Percentiles rank a stretch among this genome's conserved stretches.
Conservation (phyloP, 257 asterid species). For the Forsythia viridissima region DNA sequence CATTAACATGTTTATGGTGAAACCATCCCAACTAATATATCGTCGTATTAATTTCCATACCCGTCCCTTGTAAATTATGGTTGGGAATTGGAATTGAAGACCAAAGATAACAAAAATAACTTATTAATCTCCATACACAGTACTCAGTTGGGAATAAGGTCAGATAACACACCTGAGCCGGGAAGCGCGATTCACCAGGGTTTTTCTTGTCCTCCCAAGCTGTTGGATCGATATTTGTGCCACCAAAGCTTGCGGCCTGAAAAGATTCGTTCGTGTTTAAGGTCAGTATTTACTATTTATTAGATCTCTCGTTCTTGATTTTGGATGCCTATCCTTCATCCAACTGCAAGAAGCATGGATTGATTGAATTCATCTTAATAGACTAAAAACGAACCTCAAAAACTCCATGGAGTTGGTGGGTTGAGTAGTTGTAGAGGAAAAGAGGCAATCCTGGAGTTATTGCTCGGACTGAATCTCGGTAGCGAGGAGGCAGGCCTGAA, state of each 20-base stretch:
- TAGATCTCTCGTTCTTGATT: not conserved
- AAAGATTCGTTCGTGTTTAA: not conserved
- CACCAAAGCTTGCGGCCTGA: conserved; percentile 97
- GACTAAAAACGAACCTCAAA: conserved; percentile 64
- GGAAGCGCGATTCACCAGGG: conserved; percentile 88
- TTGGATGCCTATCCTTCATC: not conserved
- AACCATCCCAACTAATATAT: not conserved
- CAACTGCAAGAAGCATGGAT: not conserved
- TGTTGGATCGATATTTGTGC: conserved; percentile 82
- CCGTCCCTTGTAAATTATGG: not conserved
- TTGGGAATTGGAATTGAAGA: not conserved
- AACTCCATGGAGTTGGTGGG: conserved; percentile 92
- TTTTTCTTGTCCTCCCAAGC: conserved; percentile 99
- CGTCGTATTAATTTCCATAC: not conserved
- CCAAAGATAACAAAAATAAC: not conserved
- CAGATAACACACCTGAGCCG: conserved; percentile 71
- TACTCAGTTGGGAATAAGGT: not conserved
- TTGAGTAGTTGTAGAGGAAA: conserved; percentile 88
- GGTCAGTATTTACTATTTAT: no score
- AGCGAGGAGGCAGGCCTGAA: conserved; percentile 94
- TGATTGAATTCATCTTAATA: not conserved
- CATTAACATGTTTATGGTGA: not conserved
- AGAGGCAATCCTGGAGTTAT: conserved; percentile 95
- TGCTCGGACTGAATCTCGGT: conserved; percentile 88
- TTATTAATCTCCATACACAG: not conserved